phyloP scores from a whole-genome alignment of 345 rosid species.

The Theobroma cacao region DNA sequence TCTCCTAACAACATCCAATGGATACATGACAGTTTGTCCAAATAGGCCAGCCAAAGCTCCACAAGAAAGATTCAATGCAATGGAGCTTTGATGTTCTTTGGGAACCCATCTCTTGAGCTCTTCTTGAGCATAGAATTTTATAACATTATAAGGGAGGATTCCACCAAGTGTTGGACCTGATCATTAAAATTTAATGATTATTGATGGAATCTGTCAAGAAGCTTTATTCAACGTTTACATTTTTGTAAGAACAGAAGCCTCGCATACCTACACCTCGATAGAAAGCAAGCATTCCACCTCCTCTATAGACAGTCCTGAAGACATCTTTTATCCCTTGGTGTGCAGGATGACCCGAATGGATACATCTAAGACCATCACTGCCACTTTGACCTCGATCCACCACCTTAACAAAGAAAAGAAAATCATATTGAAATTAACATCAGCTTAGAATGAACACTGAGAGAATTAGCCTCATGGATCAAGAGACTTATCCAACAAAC shows the following conservation, averaged over 20 bases:
- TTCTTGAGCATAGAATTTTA: constrained; percentile 79
- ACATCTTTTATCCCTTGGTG: constrained; percentile 70
- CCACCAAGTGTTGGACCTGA: constrained; percentile 93
- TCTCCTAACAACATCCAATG: constrained; percentile 91
- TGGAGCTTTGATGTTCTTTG: constrained; percentile 79
- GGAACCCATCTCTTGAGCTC: constrained; percentile 79
- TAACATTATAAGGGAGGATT: constrained; percentile 88
- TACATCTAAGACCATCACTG: constrained; percentile 30
- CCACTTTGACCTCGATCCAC: constrained; percentile 37
- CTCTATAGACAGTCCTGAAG: constrained; percentile 61
- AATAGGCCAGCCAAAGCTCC: constrained; percentile 89
- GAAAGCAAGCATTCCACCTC: constrained; percentile 69
- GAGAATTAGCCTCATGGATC: background rate
- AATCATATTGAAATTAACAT: background rate
- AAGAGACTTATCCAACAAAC: background rate
- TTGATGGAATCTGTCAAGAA: constrained; percentile 14
- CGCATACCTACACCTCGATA: constrained; percentile 84
- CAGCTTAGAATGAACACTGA: background rate
- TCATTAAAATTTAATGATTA: background rate
- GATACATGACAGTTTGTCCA: constrained; percentile 91
- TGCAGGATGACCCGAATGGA: constrained; percentile 47
- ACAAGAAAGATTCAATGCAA: constrained; percentile 79
- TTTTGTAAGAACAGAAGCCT: background rate
- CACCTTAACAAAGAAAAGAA: constrained; percentile 36
- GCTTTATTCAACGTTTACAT: constrained; percentile 8